A percentile compares a stretch with the other conserved stretches of the same genome.
Conservation (phyloP, 2,329 filamentous ascomycete species). For the Pseudonectria foliicola region DNA sequence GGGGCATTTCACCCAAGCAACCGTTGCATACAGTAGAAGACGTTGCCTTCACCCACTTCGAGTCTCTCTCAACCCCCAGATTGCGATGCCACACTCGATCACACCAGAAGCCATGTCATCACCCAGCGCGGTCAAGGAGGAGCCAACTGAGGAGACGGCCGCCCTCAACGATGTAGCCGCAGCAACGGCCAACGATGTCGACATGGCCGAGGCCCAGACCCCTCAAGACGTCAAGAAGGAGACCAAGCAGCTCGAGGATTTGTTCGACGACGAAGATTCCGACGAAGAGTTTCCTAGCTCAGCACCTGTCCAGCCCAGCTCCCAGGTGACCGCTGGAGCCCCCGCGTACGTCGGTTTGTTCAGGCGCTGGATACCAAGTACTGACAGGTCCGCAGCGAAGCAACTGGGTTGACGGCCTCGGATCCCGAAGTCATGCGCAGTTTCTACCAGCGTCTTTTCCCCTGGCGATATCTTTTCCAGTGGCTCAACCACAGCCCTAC, state of each 20-base stretch:
- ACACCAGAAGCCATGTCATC: conserved; percentile 18
- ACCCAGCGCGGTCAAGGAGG: conserved; percentile 20
- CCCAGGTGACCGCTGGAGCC: conserved; percentile 39
- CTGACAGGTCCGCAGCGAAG: conserved; percentile 22
- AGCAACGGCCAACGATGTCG: conserved; percentile 12
- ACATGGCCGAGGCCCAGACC: conserved; percentile 16
- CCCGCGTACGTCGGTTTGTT: conserved; percentile 32
- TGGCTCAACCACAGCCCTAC: conserved; percentile 93
- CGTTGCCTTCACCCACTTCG: neutral
- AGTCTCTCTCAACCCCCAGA: neutral
- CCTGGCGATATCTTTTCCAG: conserved; percentile 90
- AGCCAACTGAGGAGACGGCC: conserved; percentile 18
- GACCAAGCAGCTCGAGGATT: conserved; percentile 46
- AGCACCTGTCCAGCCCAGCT: conserved; percentile 29
- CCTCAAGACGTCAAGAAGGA: conserved; percentile 32
- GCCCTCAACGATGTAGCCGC: conserved; percentile 9
- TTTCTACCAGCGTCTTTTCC: conserved; percentile 94
- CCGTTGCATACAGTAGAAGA: conserved; percentile 17
- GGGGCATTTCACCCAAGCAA: conserved; percentile 8
- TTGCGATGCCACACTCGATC: conserved; percentile 16
- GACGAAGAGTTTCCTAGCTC: conserved; percentile 56
- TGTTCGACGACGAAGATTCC: conserved; percentile 52
- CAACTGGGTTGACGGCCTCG: conserved; percentile 41
- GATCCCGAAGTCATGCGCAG: conserved; percentile 83
- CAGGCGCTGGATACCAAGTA: neutral